Evolutionary conservation across 208 protist species (phyloP), one percentile per base, ranked within the genome.

Genomic region (Leishmania gerbilli): DNA sequence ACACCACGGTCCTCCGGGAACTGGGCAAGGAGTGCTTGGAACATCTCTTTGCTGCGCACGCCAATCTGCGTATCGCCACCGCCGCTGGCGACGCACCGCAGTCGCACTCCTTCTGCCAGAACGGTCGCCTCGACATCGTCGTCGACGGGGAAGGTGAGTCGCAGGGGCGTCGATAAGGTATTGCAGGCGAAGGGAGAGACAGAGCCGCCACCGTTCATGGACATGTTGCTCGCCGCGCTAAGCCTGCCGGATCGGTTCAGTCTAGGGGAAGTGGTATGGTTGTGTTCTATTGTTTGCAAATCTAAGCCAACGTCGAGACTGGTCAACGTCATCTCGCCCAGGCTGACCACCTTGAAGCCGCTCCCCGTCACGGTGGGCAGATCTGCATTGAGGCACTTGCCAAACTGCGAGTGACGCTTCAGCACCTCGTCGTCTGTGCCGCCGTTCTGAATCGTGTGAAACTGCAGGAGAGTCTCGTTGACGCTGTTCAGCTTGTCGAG

Each of bases 41-140:
- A 88, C n/a, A 83, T 85, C 64, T 97, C 92, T 65, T 91, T 89
- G 81, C 91, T 94, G 37, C 94, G 90, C 60, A 97, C 90, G 42
- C 94, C 94, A 80, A 97, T 94, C 80, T 95, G 92, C 13, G 86
- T 87, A 13, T 67, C 71, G 11, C 79, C 79, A 15, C 82, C 78
- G 24, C 85, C 83, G 13, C 86, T 74, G 0, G 89, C 84, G n/a
- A 93, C 82, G 76, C 93, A 95, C 37, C 83, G 88, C 62, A 97
- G 80, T 31, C 85, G 85, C 40, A 95, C 80, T 37, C 92, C 92
- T 47, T 95, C 91, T 1, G 71, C 58, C n/a, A 83, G 79, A 49
- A 88, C 84, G 13, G 78, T 91, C 42, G 89, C 88, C 79, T 95
- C 87, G 42, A 97, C 88, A 49, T 93, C 89, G 7, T 88, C 84